Percentiles rank a stretch among this genome's conserved stretches.
Evolutionary conservation across 352 stramenopile genomes (phyloP).

Genomic region (Aphanomyces cochlioides): DNA sequence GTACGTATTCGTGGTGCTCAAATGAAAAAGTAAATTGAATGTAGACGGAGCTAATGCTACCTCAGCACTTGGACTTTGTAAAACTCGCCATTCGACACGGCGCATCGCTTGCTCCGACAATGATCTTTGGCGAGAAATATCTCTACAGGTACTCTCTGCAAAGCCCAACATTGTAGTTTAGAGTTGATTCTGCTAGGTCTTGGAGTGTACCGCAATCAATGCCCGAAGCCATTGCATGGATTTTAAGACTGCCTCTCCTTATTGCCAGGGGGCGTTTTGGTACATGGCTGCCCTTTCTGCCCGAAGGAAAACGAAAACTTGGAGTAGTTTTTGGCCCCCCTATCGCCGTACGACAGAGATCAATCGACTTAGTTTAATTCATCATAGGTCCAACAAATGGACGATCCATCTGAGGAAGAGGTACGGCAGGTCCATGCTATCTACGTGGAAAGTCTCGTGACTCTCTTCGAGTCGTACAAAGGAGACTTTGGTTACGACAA

Average conservation of each 20-base stretch:
- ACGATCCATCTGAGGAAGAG: background rate
- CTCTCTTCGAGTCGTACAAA: conserved; percentile 51
- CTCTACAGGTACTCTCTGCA: conserved; percentile 53
- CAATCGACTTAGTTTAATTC: conserved; percentile 69
- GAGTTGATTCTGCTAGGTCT: conserved; percentile 36
- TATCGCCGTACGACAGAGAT: conserved; percentile 37
- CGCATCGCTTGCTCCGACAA: conserved; percentile 65
- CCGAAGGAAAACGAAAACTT: conserved; percentile 55
- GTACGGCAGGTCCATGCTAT: background rate
- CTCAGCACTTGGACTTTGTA: conserved; percentile 75
- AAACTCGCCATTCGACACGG: conserved; percentile 76
- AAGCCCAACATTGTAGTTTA: background rate
- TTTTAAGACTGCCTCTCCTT: conserved; percentile 68
- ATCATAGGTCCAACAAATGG: conserved; percentile 31
- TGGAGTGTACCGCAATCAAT: conserved; percentile 61
- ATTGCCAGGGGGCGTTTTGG: conserved; percentile 70
- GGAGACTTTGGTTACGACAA: conserved; percentile 60
- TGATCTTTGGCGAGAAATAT: conserved; percentile 78
- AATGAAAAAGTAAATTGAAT: background rate
- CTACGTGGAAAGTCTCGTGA: background rate
- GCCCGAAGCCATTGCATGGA: conserved; percentile 60
- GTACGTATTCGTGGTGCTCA: background rate
- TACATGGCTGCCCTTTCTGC: conserved; percentile 66
- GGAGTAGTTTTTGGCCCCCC: conserved; percentile 73
- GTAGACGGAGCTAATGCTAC: conserved; percentile 63